Base-by-base conservation (phyloP, 2,329 filamentous ascomycete genomes). In the Penicillium sp. region DNA sequence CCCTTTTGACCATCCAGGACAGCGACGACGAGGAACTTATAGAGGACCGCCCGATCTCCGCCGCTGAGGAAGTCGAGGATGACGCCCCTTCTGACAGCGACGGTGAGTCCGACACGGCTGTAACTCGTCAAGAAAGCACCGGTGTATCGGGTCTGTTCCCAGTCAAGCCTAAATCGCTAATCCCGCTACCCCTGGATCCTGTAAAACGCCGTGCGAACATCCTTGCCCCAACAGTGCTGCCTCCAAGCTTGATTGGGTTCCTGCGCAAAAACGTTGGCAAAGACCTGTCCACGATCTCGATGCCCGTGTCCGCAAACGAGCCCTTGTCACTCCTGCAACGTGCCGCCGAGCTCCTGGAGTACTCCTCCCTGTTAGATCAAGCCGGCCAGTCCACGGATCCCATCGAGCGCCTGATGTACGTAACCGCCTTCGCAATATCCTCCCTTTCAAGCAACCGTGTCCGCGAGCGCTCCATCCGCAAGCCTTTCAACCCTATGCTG, bases 251-350 rank as follows among this genome's bases (percentile, higher is more conserved):
- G 49, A 96, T 99, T 61, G 90, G 90, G 0, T 96, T 97, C 71
- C 81, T 97, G 30, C 86, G 94, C 62, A 99, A 97, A 74, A 99
- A 99, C 64, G 94, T 97, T 9, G 94, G 94, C 68, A 99, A 99
- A 73, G 94, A 99, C 73, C 79, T 99, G 45, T 96, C 91, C 56
- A 95, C 91, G 2, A 96, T 99, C 61, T 92, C 91, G 44, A 97
- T 97, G 93, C 94, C 94, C 0, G 94, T 97, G 1, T 96, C 93
- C 4, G 87, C 93, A 23, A 99, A 99, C 72, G 94, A 99, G 70
- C 94, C 94, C 0, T 84, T 87, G 1, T 97, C 93, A 0, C 77
- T 96, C 10, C 79, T 97, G 5, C 94, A 99, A 71, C 88, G 93
- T 57, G 82, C 92, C 4, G 89, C 93, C 0, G 94, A 99, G 73